These are phyloP conservation scores for Fomes fomentarius DNA, from an alignment of 1,284 basidiomycete genomes.

Conservation along the genomic window DNA sequence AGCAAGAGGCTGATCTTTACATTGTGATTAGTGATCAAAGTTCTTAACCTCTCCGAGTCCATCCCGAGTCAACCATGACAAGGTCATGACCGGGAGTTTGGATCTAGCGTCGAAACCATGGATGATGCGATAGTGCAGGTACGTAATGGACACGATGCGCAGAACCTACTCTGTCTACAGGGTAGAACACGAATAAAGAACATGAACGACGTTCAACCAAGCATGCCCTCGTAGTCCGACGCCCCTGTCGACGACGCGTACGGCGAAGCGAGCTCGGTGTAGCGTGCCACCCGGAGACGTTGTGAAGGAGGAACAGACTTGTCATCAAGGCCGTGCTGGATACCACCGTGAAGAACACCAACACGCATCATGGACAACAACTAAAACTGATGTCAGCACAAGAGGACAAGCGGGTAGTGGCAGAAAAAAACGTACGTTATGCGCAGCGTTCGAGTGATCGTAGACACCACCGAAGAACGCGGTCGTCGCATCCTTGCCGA, in stretches of 20 bases:
- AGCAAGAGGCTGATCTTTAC: not conserved
- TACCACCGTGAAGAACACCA: conserved; percentile 81
- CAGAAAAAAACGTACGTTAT: conserved; percentile 60
- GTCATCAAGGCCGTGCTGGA: conserved; percentile 64
- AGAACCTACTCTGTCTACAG: conserved; percentile 17
- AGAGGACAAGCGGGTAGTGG: not conserved
- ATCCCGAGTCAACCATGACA: not conserved
- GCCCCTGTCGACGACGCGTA: conserved; percentile 42
- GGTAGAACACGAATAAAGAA: not conserved
- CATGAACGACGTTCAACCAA: conserved; percentile 28
- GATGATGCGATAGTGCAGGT: conserved; percentile 16
- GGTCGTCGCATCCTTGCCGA: conserved; percentile 84
- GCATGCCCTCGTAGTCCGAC: conserved; percentile 42
- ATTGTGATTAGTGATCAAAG: not conserved
- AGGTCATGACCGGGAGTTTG: conserved; percentile 1
- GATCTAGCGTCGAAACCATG: conserved; percentile 16
- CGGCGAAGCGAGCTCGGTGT: conserved; percentile 61
- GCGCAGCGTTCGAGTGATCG: conserved; percentile 91
- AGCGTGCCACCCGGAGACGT: conserved; percentile 67
- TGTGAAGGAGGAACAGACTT: conserved; percentile 69
- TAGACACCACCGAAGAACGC: conserved; percentile 96
- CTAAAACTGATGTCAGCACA: conserved; percentile 35
- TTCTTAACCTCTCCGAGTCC: not conserved
- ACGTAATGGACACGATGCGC: conserved; percentile 20
- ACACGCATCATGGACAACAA: conserved; percentile 90